Percentiles rank a stretch among this genome's conserved stretches.
phyloP scores from a whole-genome alignment of 495 filamentous ascomycete genomes.

The Aspergillus sclerotioniger region DNA sequence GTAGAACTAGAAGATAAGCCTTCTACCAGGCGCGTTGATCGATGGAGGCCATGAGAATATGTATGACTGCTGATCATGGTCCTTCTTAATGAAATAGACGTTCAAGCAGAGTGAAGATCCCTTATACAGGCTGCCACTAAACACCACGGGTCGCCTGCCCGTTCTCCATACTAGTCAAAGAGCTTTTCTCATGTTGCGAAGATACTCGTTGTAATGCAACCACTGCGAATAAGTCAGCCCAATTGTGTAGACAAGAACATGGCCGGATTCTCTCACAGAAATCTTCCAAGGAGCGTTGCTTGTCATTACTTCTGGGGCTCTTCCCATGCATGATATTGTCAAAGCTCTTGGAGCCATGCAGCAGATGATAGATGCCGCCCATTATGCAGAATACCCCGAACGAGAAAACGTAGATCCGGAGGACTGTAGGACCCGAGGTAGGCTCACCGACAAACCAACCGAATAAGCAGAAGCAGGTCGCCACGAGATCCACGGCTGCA shows the following conservation, averaged over 20 bases:
- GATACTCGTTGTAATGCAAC: slow-evolving; percentile 21
- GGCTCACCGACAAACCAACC: slow-evolving; percentile 69
- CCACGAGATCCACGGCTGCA: slow-evolving; percentile 74
- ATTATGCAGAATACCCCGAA: slow-evolving; percentile 79
- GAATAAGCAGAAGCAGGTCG: slow-evolving; percentile 78
- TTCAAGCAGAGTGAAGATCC: not conserved
- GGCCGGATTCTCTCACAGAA: slow-evolving; percentile 60
- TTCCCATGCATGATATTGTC: slow-evolving; percentile 93
- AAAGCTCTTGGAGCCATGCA: slow-evolving; percentile 73
- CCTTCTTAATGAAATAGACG: not conserved
- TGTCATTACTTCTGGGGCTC: slow-evolving; percentile 65
- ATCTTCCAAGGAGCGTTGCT: slow-evolving; percentile 78
- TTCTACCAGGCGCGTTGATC: not conserved
- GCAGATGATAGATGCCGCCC: slow-evolving; percentile 66
- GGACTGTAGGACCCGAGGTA: slow-evolving; percentile 72
- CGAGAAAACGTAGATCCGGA: slow-evolving; percentile 88
- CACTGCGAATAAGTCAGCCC: slow-evolving; percentile 11
- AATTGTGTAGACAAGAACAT: not conserved
- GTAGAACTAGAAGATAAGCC: not conserved
- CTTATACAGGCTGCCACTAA: not conserved
- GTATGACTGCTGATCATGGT: not conserved
- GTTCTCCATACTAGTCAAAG: slow-evolving; percentile 9
- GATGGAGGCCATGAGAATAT: too few relatives aligned
- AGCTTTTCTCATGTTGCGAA: slow-evolving; percentile 17
- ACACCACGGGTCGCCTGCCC: slow-evolving; percentile 1